Conservation (phyloP, 2,329 filamentous ascomycete species). For the Purpureocillium takamizusanense region DNA sequence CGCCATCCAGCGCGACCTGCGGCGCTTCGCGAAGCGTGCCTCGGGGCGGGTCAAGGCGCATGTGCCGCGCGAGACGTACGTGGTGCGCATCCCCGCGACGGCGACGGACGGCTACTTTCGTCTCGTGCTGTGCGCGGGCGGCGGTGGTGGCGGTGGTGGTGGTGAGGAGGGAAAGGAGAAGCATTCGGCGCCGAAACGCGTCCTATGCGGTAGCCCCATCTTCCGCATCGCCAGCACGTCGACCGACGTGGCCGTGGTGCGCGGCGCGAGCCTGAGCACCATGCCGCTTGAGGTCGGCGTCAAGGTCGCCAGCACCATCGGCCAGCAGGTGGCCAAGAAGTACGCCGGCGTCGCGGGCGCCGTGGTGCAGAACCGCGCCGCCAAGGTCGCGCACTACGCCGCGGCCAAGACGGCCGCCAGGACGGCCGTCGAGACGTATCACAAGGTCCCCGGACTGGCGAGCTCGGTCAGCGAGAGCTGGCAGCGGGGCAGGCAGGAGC, state of each 20-base stretch:
- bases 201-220: constrained; percentile 56
- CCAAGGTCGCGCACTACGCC: constrained; percentile 22
- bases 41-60: constrained; percentile 37
- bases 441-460: constrained; percentile 14
- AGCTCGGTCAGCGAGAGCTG: constrained; percentile 21
- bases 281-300: constrained; percentile 58
- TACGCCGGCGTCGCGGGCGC: constrained; percentile 28
- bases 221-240: constrained; percentile 63
- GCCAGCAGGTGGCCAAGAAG: constrained; percentile 31
- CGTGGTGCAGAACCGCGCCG: constrained; percentile 31
- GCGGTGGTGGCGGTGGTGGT: too few species aligned
- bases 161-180: too few species aligned
- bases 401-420: constrained; percentile 29
- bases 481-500: constrained; percentile 25
- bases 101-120: constrained; percentile 61
- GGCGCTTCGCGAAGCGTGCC: constrained; percentile 51
- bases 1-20: constrained; percentile 59
- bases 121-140: constrained; percentile 46
- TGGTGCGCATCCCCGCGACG: constrained; percentile 55
- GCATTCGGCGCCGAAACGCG: too few species aligned
- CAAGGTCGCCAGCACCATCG: constrained; percentile 43
- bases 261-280: constrained; percentile 55
- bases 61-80: constrained; percentile 49
- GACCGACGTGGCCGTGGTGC: constrained; percentile 48
- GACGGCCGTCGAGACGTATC: constrained; percentile 27